Conservation (phyloP, 2,329 filamentous ascomycete genomes). For the Zymoseptoria crescenta region DNA sequence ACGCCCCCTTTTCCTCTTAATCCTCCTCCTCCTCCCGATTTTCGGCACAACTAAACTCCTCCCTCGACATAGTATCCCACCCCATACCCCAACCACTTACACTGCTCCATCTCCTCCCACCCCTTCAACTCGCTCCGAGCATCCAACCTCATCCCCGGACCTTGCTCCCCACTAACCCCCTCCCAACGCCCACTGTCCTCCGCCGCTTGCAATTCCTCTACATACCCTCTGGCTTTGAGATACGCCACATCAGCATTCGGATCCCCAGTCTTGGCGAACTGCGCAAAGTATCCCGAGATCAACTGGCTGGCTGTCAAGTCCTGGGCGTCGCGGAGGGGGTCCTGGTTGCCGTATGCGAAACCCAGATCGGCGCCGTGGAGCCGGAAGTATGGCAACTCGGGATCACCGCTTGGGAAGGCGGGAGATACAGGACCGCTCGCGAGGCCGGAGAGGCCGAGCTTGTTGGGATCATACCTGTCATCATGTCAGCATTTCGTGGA, state of each 20-base stretch:
- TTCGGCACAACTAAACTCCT: slow-evolving; percentile 9
- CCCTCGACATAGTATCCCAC: slow-evolving; percentile 37
- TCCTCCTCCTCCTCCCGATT: too few species aligned
- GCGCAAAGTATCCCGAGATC: slow-evolving; percentile 42
- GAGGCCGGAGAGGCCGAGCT: slow-evolving; percentile 39
- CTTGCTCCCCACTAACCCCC: slow-evolving; percentile 33
- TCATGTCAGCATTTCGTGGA: background rate
- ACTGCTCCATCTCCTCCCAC: slow-evolving; percentile 48
- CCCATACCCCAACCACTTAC: slow-evolving; percentile 40
- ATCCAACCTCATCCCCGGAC: slow-evolving; percentile 38
- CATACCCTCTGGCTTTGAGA: slow-evolving; percentile 41
- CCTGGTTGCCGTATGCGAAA: slow-evolving; percentile 25
- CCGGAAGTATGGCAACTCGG: slow-evolving; percentile 46
- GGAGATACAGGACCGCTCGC: slow-evolving; percentile 30
- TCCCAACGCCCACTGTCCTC: slow-evolving; percentile 31
- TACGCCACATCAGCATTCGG: slow-evolving; percentile 45
- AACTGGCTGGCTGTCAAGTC: slow-evolving; percentile 44
- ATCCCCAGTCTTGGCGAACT: slow-evolving; percentile 44
- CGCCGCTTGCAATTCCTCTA: slow-evolving; percentile 21
- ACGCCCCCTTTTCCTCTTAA: too few species aligned
- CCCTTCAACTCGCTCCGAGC: slow-evolving; percentile 37
- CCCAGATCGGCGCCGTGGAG: slow-evolving; percentile 49
- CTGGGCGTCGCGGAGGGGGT: slow-evolving; percentile 42
- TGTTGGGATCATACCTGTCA: slow-evolving; percentile 45
- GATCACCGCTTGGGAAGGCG: slow-evolving; percentile 39